A percentile compares a stretch with the other conserved stretches of the same genome.
Evolutionary conservation across 208 protist species (phyloP).

Genomic region (Balamuthia mandrillaris): DNA sequence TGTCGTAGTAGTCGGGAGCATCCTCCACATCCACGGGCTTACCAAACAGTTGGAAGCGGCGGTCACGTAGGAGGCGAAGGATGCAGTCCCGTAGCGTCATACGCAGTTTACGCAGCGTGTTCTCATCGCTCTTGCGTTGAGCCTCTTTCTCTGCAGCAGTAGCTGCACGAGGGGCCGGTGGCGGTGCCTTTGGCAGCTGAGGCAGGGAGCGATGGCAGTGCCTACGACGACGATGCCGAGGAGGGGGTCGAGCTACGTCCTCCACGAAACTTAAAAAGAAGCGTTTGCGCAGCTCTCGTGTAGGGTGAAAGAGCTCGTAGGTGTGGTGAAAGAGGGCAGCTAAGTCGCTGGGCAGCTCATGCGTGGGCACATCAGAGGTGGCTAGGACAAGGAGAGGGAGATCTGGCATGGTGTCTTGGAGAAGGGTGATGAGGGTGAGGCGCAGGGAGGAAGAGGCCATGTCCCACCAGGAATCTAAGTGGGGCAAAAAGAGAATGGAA

Average conservation of each 20-base stretch:
- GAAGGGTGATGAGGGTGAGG: constrained; percentile 17
- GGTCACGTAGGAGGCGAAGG: neutral
- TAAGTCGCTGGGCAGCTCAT: neutral
- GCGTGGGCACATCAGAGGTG: constrained; percentile 10
- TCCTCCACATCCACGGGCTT: neutral
- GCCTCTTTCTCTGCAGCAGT: neutral
- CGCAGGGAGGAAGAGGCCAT: constrained; percentile 27
- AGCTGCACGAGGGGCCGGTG: neutral
- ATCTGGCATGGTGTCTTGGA: constrained; percentile 5
- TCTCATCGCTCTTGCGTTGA: neutral
- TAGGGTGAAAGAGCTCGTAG: constrained; percentile 1
- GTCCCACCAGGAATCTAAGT: constrained; percentile 38
- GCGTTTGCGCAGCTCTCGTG: neutral
- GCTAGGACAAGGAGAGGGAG: neutral
- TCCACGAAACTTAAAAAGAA: neutral
- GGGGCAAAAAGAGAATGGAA: constrained; percentile 30
- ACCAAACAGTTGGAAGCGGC: neutral
- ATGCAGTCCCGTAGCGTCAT: constrained; percentile 28
- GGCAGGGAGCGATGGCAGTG: neutral
- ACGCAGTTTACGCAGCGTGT: constrained; percentile 18
- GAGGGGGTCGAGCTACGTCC: constrained; percentile 3
- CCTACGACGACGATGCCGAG: neutral
- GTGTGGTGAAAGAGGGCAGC: neutral
- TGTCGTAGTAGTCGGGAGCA: constrained; percentile 41
- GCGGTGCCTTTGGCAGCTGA: constrained; percentile 16